Percentiles rank a stretch among this genome's conserved stretches.
phyloP scores from a whole-genome alignment of 257 asterid species.

The Solanum gracilifrons region DNA sequence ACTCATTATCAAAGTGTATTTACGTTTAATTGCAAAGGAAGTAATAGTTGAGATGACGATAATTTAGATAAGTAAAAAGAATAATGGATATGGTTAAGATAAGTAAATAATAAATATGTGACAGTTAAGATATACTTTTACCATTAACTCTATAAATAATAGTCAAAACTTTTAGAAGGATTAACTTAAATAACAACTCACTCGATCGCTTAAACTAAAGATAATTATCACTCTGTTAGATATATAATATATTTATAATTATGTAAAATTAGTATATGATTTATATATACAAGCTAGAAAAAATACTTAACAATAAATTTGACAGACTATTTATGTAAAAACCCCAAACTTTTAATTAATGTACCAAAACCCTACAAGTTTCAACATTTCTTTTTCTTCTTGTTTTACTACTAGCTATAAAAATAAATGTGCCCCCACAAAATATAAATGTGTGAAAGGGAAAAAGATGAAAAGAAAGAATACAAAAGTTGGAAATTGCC shows the following conservation, averaged over 20 bases:
- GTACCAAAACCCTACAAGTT: not conserved
- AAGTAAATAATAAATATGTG: too few relatives aligned
- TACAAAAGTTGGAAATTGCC: not conserved
- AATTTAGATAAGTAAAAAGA: not conserved
- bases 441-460: not conserved
- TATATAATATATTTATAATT: too few relatives aligned
- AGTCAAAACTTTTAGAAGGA: not conserved
- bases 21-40: not conserved
- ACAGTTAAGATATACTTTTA: not conserved
- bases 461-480: not conserved
- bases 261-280: too few relatives aligned
- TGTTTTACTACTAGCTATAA: not conserved
- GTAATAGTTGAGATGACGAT: not conserved
- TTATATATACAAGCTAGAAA: too few relatives aligned
- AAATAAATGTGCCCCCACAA: not conserved
- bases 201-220: not conserved
- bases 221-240: too few relatives aligned
- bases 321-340: not conserved
- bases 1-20: not conserved
- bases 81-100: not conserved
- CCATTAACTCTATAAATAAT: not conserved
- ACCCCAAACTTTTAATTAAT: not conserved
- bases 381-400: not conserved
- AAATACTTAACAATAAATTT: not conserved
- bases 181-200: not conserved